Base-by-base conservation (phyloP, 495 filamentous ascomycete species). In the Sphaerosporella brunnea region DNA sequence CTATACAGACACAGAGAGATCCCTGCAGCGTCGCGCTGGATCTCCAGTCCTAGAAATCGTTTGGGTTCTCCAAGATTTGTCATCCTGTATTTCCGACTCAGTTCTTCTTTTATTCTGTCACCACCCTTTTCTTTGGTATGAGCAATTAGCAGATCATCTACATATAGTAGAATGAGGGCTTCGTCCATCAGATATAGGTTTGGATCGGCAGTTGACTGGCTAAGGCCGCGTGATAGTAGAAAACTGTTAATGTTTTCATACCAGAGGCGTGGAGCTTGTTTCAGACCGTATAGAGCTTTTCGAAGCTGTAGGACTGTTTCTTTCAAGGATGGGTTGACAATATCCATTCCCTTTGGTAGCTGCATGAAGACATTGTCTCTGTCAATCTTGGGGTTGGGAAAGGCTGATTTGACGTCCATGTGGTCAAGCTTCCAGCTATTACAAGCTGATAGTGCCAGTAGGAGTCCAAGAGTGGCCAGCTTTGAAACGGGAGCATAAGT, bases 371-470 rank as follows among this genome's bases (percentile, higher is more conserved):
- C 26, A 24, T n/a, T n/a, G n/a, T 43, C 38, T 1, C 26, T 15
- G 10, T 53, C 47, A 5, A 50, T 32, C 2, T 18, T 15, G 0
- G 46, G 46, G 13, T 53, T 53, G 1, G 52, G 47, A 20, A 55
- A 58, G 0, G 40, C 48, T 0, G 49, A 52, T 1, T 49, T 34
- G 0, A 58, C 46, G 20, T 58, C 40, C 28, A 58, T 23, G 2
- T 58, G 40, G 2, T 52, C 3, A 1, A 55, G 25, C 0, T 44
- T 21, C 52, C 53, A 58, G 15, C 45, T 38, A 20, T 35, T 11
- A 9, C 3, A 1, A 0, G 46, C 41, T 13, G 45, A n/a, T 0
- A 43, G 4, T 0, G n/a, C 7, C 2, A 55, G 1, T 0, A 58
- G 36, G 19, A 49, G 23, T 2, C 53, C 36, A n/a, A 58, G n/a